Base-by-base conservation (phyloP, 108 stramenopile species). In the Cyclotella kingstonii region DNA sequence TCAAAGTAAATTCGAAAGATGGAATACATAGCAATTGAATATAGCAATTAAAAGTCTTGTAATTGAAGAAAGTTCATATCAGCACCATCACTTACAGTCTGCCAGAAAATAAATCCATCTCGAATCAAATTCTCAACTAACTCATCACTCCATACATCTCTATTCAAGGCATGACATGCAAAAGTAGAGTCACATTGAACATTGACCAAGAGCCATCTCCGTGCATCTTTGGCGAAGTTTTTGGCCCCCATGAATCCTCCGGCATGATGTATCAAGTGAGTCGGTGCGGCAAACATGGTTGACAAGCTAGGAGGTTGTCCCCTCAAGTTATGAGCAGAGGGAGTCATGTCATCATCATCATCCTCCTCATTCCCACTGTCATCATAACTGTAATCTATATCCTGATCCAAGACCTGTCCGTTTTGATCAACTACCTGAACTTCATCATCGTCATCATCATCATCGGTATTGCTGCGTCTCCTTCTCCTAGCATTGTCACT, bases 141-240 rank as follows among this genome's bases (percentile, higher is more conserved):
- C 72, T 98, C 97, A 63, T 96, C 92, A 30, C 87, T 68, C 95
- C 95, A 98, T 7, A 93, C 91, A 79, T 97, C 97, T n/a, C 95
- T 73, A 71, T 98, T 98, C 59, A 98, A 55, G 2, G 92, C 86
- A 75, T 98, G 95, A 63, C 89, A 90, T 0, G 89, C 77, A 77
- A 95, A 98, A 33, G 92, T 95, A 7, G 60, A 62, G 60, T 94
- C 89, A 23, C 67, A 60, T 70, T 95, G 95, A 7, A 98, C 66
- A 81, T 95, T 95, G 49, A 96, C 90, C 60, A 98, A 52, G 14
- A 98, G 52, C 95, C 95, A 98, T 31, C 94, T 80, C 46, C 86
- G 71, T 25, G 77, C 74, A 60, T 94, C 93, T 63, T 82, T 91
- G 66, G 93, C 93, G 36, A 83, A 63, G 42, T 83, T 72, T 42